Base-by-base conservation (phyloP, 768 basidiomycete species). In the Termitomyces heimii region DNA sequence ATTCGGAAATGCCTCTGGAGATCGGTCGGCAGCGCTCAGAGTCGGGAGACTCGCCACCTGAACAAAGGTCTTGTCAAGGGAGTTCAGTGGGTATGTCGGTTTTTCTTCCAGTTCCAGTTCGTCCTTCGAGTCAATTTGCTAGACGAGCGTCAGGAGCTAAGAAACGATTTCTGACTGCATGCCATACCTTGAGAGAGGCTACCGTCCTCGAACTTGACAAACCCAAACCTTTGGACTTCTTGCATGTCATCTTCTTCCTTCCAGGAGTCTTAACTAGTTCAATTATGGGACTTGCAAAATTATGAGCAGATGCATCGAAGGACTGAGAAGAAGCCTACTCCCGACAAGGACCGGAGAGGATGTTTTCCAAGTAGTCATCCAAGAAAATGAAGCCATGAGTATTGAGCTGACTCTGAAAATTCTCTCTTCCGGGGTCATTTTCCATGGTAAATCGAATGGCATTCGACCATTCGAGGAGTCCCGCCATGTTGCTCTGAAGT, bases 211-310 rank as follows among this genome's bases (percentile, higher is more conserved):
- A 70, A 65, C 80, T 83, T 9, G 79, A 79, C 5, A 75, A 65
- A 42, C 45, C 40, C 5, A 55, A n/a, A 4, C 75, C 67, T 62
- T 82, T 82, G 18, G 79, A 74, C 62, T 78, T 81, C 62, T 77
- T 81, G 4, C 74, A 72, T 14, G 77, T 69, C 48, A 75, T 77
- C 71, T 81, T 89, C 69, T 82, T 89, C 44, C 89, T 81, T 31
- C 88, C 85, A 14, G 91, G 91, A 1, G 92, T 93, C 72, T 93
- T 93, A 3, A 93, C 82, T 18, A 93, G 78, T 53, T 92, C 89
- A 42, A 90, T 84, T 16, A 92, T 79, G 8, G 83, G 80, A 47
- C 90, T 92, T 60, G 14, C 13, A 24, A 55, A 63, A 22, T 58
- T 50, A 16, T 50, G 50, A 28, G 24, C 10, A 29, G 34, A 7